Evolutionary conservation across 768 basidiomycete species (phyloP), one percentile per base, ranked within the genome.

Genomic region (Sutorius australiensis): DNA sequence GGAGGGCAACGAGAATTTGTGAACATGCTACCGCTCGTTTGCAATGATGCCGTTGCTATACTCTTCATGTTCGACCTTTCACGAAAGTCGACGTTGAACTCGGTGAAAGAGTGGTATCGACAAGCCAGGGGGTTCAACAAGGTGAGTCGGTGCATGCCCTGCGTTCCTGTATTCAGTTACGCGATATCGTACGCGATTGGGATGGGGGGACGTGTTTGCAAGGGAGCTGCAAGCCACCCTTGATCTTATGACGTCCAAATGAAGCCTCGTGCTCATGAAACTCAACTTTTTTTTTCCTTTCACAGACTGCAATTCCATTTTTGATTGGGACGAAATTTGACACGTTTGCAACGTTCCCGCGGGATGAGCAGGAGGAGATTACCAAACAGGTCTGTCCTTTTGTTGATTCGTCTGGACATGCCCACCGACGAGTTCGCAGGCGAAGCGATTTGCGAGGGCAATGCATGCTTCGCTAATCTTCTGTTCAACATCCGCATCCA

Each of bases 381-480:
- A 98, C 97, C 40, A 95, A 95, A 74, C 95, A 98, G 82, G 90
- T 88, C 24, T 50, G 77, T 67, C 6, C n/a, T 8, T 36, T 39
- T 44, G 48, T 51, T 31, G 47, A 43, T 50, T 53, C 39, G 45
- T 44, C 50, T 19, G 41, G 36, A 50, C 48, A 24, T 46, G 3
- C 40, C 45, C 46, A 32, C 53, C 59, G 51, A 53, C 45, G 14
- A 48, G 50, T 50, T 36, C 33, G 3, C 65, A 95, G 91, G 95
- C 97, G 40, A 97, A 97, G 71, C 86, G 95, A 61, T 99, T 99
- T 73, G 92, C 95, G 56, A 88, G 91, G 69, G 97, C 97, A 46
- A 99, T 99, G 97, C 95, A 98, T 70, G 95, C 97, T 16, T 95
- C 95, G n/a, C 75, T 99, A 55, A 97, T 99, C 71, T 99, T 98